Conservation (phyloP, 768 basidiomycete species). For the Leccinum fibrillosum region DNA sequence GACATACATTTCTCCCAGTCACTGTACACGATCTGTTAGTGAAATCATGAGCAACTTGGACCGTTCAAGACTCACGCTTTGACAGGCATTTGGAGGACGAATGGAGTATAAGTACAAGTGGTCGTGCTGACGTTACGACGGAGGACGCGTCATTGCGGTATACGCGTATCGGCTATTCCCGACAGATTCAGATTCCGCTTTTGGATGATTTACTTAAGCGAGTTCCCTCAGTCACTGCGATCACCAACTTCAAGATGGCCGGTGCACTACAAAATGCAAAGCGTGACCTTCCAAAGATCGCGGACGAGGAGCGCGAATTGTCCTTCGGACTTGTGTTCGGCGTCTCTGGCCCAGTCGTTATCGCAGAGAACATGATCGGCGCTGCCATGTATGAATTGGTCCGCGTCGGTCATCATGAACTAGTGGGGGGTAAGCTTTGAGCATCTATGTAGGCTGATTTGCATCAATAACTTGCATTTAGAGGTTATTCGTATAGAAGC, state of each 20-base stretch:
- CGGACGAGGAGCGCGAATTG: slow-evolving; percentile 87
- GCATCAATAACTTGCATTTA: slow-evolving; percentile 32
- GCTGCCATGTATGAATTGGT: slow-evolving; percentile 98
- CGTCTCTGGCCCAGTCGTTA: slow-evolving; percentile 97
- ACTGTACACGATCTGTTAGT: slow-evolving; percentile 40
- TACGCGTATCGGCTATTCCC: slow-evolving; percentile 29
- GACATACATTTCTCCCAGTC: slow-evolving; percentile 97
- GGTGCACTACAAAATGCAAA: slow-evolving; percentile 92
- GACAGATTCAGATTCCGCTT: slow-evolving; percentile 29
- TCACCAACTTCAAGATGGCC: slow-evolving; percentile 56
- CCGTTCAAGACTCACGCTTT: slow-evolving; percentile 73
- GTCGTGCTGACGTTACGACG: slow-evolving; percentile 18
- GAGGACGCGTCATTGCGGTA: slow-evolving; percentile 36
- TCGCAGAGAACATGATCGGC: slow-evolving; percentile 92
- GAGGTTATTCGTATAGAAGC: slow-evolving; percentile 99
- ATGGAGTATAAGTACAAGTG: not conserved
- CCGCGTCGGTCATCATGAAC: slow-evolving; percentile 96
- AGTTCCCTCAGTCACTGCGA: not conserved
- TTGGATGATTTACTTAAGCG: slow-evolving; percentile 12
- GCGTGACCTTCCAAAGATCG: slow-evolving; percentile 81
- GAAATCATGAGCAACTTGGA: not conserved
- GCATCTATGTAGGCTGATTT: not conserved
- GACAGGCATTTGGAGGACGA: slow-evolving; percentile 69
- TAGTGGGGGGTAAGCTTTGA: slow-evolving; percentile 78
- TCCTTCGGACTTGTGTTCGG: slow-evolving; percentile 87